Conservation (phyloP, 169 alveolate species). For the Cyclospora cayetanensis region DNA sequence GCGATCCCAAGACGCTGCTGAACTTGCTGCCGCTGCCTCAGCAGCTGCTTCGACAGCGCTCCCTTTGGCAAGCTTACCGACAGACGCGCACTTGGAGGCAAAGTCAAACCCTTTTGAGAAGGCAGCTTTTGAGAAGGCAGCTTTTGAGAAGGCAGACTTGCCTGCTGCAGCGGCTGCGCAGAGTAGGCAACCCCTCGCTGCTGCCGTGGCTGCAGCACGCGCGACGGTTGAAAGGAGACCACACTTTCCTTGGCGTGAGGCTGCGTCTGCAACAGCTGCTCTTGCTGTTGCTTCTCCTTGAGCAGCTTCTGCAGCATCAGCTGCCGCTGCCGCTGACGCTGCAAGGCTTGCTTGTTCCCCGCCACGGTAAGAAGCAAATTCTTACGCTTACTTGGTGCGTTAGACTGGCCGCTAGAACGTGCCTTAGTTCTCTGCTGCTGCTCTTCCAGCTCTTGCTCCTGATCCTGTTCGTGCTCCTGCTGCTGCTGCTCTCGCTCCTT, state of each 20-base stretch:
- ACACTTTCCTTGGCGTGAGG: neutral
- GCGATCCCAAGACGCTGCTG: neutral
- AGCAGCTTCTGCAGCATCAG: slow-evolving; percentile 9
- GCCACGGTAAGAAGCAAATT: neutral
- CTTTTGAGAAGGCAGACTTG: neutral
- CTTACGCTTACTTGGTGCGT: neutral
- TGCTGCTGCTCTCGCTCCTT: neutral
- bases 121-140: slow-evolving; percentile 12
- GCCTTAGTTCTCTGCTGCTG: neutral
- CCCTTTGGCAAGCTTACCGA: neutral
- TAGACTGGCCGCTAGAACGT: neutral
- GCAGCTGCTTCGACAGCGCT: neutral
- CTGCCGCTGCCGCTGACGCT: slow-evolving; percentile 7
- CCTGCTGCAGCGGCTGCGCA: neutral
- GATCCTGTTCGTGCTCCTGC: neutral
- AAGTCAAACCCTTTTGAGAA: neutral
- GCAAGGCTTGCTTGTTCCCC: neutral
- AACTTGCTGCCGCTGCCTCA: slow-evolving; percentile 30
- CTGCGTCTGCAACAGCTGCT: slow-evolving; percentile 2
- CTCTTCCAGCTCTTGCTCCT: slow-evolving; percentile 3
- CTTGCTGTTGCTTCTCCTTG: neutral
- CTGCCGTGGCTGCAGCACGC: neutral
- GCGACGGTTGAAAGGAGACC: neutral
- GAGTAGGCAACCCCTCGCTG: no score
- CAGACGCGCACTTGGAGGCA: neutral